phyloP scores from a whole-genome alignment of 768 basidiomycete species.

The Boletus reticuloceps region DNA sequence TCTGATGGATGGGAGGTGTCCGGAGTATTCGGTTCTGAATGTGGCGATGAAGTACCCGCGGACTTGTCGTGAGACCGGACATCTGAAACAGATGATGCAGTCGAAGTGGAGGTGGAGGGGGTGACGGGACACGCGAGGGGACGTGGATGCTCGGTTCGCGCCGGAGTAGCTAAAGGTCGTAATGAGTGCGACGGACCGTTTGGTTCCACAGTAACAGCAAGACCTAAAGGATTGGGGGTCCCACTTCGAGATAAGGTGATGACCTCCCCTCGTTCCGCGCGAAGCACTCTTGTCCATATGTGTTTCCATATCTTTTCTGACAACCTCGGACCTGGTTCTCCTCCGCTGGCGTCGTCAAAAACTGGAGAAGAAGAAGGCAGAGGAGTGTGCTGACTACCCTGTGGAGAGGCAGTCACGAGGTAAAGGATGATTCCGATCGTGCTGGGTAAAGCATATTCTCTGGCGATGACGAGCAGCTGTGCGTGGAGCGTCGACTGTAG shows the following conservation, averaged over 20 bases:
- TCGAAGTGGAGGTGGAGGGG: conserved; percentile 41
- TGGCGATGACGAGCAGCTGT: conserved; percentile 84
- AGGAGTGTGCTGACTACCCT: conserved; percentile 13
- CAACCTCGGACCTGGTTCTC: conserved; percentile 73
- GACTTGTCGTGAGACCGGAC: conserved; percentile 47
- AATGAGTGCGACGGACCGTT: conserved; percentile 30
- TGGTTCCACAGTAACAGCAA: conserved; percentile 43
- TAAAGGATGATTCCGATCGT: conserved; percentile 82
- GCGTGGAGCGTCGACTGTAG: conserved; percentile 80
- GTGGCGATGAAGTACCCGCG: conserved; percentile 42
- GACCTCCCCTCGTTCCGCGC: conserved; percentile 52
- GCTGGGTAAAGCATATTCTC: conserved; percentile 90
- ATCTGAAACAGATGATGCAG: conserved; percentile 54
- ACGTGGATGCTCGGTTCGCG: conserved; percentile 38
- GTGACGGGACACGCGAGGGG: conserved; percentile 33
- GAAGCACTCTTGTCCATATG: conserved; percentile 75
- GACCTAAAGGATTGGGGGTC: conserved; percentile 40
- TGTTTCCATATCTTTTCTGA: conserved; percentile 87
- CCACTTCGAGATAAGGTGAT: conserved; percentile 32
- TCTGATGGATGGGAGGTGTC: conserved; percentile 46
- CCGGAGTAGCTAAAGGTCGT: conserved; percentile 48
- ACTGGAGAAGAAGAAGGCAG: conserved; percentile 16
- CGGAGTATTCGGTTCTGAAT: conserved; percentile 50
- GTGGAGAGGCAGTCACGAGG: conserved; percentile 49
- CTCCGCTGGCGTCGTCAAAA: conserved; percentile 33